phyloP scores from a whole-genome alignment of 176 grass and related monocot species.

The Guadua angustifolia region DNA sequence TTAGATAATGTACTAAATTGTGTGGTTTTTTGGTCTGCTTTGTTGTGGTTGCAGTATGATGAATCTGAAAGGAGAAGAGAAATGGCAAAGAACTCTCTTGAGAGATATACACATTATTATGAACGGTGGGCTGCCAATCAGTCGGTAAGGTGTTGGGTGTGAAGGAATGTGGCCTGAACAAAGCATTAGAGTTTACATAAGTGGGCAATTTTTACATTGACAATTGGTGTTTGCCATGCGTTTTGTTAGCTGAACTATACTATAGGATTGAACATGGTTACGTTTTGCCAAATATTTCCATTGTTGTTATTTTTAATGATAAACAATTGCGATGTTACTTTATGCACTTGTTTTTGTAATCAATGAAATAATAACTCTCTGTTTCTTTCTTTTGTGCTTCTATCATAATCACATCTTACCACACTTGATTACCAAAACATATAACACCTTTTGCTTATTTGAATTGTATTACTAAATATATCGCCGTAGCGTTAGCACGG shows the following conservation, averaged over 20 bases:
- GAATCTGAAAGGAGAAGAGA: slow-evolving; percentile 99
- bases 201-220: not conserved
- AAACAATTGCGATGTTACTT: too few relatives aligned
- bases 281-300: not conserved
- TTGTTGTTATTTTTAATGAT: too few relatives aligned
- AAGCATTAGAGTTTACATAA: not conserved
- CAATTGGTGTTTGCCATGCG: not conserved
- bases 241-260: slow-evolving; percentile 11
- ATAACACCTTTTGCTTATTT: too few relatives aligned
- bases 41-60: slow-evolving; percentile 74
- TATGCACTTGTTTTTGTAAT: too few relatives aligned
- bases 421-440: too few relatives aligned
- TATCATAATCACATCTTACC: too few relatives aligned
- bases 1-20: not conserved
- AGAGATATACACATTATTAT: slow-evolving; percentile 99
- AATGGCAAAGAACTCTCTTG: slow-evolving; percentile 99
- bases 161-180: slow-evolving; percentile 19
- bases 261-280: not conserved
- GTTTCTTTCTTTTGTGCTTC: too few relatives aligned
- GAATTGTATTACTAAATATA: too few relatives aligned
- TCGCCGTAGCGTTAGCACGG: too few relatives aligned
- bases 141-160: slow-evolving; percentile 65
- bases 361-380: too few relatives aligned
- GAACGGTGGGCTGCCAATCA: slow-evolving; percentile 99
- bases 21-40: slow-evolving; percentile 33